Evolutionary conservation across 129 eudicot genomes (phyloP).

Genomic region (Lactuca sativa): DNA sequence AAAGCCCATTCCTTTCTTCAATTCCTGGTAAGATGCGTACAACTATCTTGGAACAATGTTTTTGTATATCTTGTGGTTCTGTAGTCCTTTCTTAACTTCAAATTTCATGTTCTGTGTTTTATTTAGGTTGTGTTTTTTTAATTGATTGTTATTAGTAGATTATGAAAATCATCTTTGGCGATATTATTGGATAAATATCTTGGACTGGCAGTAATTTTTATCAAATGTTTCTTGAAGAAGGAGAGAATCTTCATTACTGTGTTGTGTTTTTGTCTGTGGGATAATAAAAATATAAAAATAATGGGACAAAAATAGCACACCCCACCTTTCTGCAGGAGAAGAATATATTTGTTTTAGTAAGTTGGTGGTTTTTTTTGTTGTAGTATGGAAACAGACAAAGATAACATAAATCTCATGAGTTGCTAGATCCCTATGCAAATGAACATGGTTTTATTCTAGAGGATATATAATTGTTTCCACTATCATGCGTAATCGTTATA

Average conservation of each 20-base stretch:
- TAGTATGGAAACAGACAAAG: conserved; percentile 30
- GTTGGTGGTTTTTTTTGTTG: conserved; percentile 17
- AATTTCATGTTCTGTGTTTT: conserved; percentile 29
- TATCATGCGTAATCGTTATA: too few relatives aligned
- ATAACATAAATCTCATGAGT: not conserved
- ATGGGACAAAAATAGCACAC: conserved; percentile 18
- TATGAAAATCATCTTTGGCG: conserved; percentile 13
- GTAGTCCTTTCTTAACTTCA: conserved; percentile 21
- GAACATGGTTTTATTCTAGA: conserved; percentile 33
- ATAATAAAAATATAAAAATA: conserved; percentile 10
- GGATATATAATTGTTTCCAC: not conserved
- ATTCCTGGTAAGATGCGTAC: conserved; percentile 34
- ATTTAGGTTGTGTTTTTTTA: conserved; percentile 32
- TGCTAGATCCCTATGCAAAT: conserved; percentile 28
- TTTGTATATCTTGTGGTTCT: conserved; percentile 41
- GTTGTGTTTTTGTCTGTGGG: conserved; percentile 12
- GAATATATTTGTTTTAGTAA: conserved; percentile 3
- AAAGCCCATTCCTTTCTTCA: conserved; percentile 4
- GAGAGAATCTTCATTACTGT: too few relatives aligned
- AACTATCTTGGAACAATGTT: conserved; percentile 26
- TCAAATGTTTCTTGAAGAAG: too few relatives aligned
- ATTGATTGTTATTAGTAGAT: conserved; percentile 36
- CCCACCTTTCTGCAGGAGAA: conserved; percentile 9
- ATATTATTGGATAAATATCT: too few relatives aligned
- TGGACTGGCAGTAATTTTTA: too few relatives aligned